A percentile compares a stretch with the other conserved stretches of the same genome.
Conservation (phyloP, 192 early-diverging fungal genomes). For the Podila clonocystis region DNA sequence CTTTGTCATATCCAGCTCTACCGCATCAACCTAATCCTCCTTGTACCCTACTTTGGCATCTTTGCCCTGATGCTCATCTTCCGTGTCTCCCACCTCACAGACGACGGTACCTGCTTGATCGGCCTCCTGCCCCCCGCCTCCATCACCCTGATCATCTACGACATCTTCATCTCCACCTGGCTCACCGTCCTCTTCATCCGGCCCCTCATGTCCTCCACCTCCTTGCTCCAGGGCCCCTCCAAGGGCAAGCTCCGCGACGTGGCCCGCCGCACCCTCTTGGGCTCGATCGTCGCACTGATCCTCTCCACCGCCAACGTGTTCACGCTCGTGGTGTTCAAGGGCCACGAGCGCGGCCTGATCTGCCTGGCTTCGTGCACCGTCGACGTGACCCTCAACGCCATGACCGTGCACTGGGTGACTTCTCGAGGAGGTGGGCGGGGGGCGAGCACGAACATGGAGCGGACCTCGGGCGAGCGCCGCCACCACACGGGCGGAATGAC, state of each 20-base stretch:
- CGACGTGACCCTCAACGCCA: slow-evolving; percentile 59
- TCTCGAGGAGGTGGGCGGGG: slow-evolving; percentile 18
- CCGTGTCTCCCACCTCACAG: slow-evolving; percentile 14
- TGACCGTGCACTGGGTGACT: slow-evolving; percentile 59
- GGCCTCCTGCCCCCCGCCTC: slow-evolving; percentile 41
- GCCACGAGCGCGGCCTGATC: slow-evolving; percentile 55
- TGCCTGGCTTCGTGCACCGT: slow-evolving; percentile 59
- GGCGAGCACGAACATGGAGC: not conserved
- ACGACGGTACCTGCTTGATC: slow-evolving; percentile 26
- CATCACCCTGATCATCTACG: slow-evolving; percentile 37
- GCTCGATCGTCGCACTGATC: slow-evolving; percentile 51
- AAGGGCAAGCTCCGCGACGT: slow-evolving; percentile 46
- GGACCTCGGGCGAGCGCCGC: slow-evolving; percentile 12
- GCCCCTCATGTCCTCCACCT: slow-evolving; percentile 42
- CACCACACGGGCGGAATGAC: not conserved
- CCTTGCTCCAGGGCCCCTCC: slow-evolving; percentile 36
- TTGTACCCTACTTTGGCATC: slow-evolving; percentile 32
- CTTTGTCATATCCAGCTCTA: slow-evolving; percentile 11
- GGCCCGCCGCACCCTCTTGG: slow-evolving; percentile 54
- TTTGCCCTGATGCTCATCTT: slow-evolving; percentile 36
- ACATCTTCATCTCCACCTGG: slow-evolving; percentile 42
- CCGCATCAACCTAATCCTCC: slow-evolving; percentile 29
- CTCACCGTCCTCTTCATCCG: slow-evolving; percentile 46
- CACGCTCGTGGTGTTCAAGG: slow-evolving; percentile 47
- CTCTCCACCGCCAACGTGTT: slow-evolving; percentile 55